phyloP scores from a whole-genome alignment of 139 green algal species.

The Desmodesmus armatus region DNA sequence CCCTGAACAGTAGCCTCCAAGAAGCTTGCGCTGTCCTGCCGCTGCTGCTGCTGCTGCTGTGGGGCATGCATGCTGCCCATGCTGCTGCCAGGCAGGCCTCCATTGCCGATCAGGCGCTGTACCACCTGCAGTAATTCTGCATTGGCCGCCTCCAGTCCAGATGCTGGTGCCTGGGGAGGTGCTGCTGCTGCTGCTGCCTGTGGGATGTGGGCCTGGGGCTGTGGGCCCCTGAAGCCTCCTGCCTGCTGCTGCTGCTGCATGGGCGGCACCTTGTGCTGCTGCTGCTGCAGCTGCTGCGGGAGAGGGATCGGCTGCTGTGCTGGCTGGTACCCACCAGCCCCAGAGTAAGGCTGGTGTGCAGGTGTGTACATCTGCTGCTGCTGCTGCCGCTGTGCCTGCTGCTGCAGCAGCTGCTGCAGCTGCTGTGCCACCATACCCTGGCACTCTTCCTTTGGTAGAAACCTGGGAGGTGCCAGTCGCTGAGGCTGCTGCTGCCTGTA shows the following conservation, averaged over 20 bases:
- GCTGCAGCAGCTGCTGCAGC: constrained; percentile 2
- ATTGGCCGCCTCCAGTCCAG: background rate
- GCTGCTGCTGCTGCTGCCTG: background rate
- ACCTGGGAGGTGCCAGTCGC: too few relatives aligned
- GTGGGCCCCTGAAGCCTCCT: background rate
- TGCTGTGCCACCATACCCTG: too few relatives aligned
- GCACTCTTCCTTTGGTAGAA: too few relatives aligned
- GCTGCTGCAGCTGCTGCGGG: background rate
- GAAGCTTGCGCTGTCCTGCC: too few relatives aligned
- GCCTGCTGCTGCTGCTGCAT: background rate
- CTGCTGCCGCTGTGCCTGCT: background rate
- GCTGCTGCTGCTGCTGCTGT: constrained; percentile 17
- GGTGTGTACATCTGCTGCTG: background rate
- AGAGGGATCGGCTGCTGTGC: background rate
- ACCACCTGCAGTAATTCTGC: background rate
- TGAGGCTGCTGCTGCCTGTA: background rate
- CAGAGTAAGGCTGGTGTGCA: background rate
- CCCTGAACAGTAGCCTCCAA: too few relatives aligned
- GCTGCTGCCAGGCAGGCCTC: background rate
- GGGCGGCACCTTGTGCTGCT: background rate
- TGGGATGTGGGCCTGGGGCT: background rate
- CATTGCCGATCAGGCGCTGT: background rate
- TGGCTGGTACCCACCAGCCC: background rate
- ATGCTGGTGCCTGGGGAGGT: background rate
- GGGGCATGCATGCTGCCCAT: background rate